Evolutionary conservation across 768 basidiomycete genomes (phyloP), one percentile per base, ranked within the genome.

Genomic region (Naganishia randhawae): DNA sequence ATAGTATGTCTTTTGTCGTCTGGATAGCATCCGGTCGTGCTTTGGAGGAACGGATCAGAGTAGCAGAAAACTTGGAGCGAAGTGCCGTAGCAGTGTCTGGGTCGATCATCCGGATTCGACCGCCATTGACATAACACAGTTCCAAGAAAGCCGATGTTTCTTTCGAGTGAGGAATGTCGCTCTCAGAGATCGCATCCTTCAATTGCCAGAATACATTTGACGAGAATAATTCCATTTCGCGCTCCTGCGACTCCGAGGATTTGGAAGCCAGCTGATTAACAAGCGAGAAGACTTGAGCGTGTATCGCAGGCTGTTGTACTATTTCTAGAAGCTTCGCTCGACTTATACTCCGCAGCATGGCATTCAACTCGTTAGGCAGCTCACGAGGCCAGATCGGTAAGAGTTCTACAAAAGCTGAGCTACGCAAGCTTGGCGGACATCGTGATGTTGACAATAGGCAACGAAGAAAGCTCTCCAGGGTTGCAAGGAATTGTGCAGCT

Each of bases 51-150:
- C 37, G 57, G 27, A 39, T 13, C n/a, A 13, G 29, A 22, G 11
- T 61, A 8, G n/a, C 11, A n/a, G 27, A 22, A 9, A 7, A 25
- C 33, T 41, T 61, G 22, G 39, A 25, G 4, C 39, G 33, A 13
- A 61, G 35, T 13, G 39, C 37, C 1, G 33, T 39, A 14, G 19
- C 37, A 14, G 57, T 42, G 25, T 61, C 57, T 25, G 57, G 39
- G 25, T 61, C 57, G 25, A 61, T 61, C 57, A 61, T 61, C 11
- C 57, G 57, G 16, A 61, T 8, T 2, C 57, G 35, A n/a, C 57
- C 57, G 11, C 57, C 57, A 29, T 61, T 61, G 37, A 22, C 4
- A 39, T 61, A 61, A 29, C 57, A 61, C 25, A 61, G n/a, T 41
- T 61, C 39, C 11, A 61, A 25, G 41, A 61, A 61, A 1, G 57